Evolutionary conservation across 164 flowering plant species (phyloP), one percentile per base, ranked within the genome.

Genomic region (Aristolochia contorta): DNA sequence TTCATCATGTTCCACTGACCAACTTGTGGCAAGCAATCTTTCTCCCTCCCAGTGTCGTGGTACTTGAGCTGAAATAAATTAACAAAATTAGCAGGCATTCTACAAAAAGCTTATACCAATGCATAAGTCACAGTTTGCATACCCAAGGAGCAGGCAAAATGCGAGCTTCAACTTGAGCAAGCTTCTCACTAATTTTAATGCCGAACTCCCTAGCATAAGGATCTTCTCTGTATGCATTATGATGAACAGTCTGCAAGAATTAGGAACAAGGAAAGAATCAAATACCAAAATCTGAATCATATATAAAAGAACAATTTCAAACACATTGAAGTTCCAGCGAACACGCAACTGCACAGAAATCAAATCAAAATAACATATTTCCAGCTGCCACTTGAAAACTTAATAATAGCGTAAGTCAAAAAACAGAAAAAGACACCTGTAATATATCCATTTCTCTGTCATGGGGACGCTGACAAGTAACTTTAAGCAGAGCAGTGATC

Each of bases 1-100:
- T 88, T 86, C 96, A 85, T 86, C 99, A 93, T 93, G 18, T 93
- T 90, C 99, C 99, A 93, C 43, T 86, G 91, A 4, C 98, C 98
- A 23, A 86, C 94, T 64, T 84, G 91, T 7, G 98, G 98, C 52
- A 87, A 71, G 64, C 96, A 90, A 64, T 90, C 82, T 77, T 76
- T 90, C 59, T 86, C 97, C 56, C 83, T 80, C 18, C 99, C 99
- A 0, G 87, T 77, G 46, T 93, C 99, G 77, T 86, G 92, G 71
- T 93, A 93, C 57, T 93, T 93, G 12, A 93, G 99, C 99, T 93
- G 83, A 68, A 78, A 32, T 54, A 10, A 57, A 51, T 7, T n/a
- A 10, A 4, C 46, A 43, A 56, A 24, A 22, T 43, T 6, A 47
- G 23, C 6, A 23, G 2, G 1, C 10, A 22, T 12, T 21, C 23